Conservation (phyloP, 352 stramenopile species). For the Pythium apleroticum region DNA sequence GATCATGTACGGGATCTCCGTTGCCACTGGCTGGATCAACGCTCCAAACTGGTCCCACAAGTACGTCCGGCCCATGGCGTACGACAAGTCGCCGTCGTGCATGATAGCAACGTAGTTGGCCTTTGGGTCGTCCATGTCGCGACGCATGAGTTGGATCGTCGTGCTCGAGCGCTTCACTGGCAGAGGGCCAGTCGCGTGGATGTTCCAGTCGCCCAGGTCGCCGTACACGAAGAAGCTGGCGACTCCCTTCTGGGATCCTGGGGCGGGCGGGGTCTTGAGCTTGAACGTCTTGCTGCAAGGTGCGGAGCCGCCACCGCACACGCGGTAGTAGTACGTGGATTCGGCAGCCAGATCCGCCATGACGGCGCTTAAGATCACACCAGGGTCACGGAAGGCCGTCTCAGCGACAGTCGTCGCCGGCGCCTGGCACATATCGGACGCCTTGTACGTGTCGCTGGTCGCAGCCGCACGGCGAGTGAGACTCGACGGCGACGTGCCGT, state of each 20-base stretch:
- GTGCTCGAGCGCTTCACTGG: conserved; percentile 28
- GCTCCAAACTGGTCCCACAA: conserved; percentile 73
- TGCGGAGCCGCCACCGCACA: conserved; percentile 5
- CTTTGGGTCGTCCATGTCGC: conserved; percentile 22
- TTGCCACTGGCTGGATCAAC: conserved; percentile 62
- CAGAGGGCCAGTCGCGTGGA: conserved; percentile 15
- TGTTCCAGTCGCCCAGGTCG: conserved; percentile 54
- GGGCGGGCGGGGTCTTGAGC: conserved; percentile 20
- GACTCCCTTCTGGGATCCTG: conserved; percentile 10
- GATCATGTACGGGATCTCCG: conserved; percentile 66
- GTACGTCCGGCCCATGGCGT: conserved; percentile 49
- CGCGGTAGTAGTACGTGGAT: conserved; percentile 29
- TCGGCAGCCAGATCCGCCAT: conserved; percentile 20
- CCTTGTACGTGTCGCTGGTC: conserved; percentile 17
- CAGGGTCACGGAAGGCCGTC: conserved; percentile 27
- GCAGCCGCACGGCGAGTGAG: not conserved
- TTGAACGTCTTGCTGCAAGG: conserved; percentile 16
- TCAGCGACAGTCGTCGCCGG: conserved; percentile 23
- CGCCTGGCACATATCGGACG: conserved; percentile 33
- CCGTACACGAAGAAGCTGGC: conserved; percentile 62
- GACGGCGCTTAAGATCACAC: conserved; percentile 25
- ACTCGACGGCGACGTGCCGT: not conserved
- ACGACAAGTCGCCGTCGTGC: conserved; percentile 72
- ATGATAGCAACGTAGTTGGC: conserved; percentile 49
- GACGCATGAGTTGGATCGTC: conserved; percentile 31